Base-by-base conservation (phyloP, 371 early-diverging fungal genomes). In the Chytridium lagenaria region DNA sequence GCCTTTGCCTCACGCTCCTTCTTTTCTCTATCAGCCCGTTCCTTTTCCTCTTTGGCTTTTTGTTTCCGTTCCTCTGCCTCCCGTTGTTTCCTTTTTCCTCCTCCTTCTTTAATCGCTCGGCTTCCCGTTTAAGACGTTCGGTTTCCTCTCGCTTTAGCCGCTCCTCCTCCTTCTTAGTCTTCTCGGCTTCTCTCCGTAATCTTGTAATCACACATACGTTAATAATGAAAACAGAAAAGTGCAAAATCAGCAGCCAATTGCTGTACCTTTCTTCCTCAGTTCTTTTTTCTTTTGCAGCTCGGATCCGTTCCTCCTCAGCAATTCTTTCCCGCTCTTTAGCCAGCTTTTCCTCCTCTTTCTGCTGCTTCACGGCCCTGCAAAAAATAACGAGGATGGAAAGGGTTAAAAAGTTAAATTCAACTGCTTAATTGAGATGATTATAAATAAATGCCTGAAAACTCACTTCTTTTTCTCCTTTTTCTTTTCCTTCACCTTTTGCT, bases 381-480 rank as follows among this genome's bases (percentile, higher is more conserved):
- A 66, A 57, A n/a, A 28, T 57, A 19, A 26, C 67, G 44, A 44
- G n/a, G 57, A 67, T 34, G 7, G 71, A 36, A 67, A 37, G 44
- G 44, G 61, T n/a, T 38, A n/a, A 39, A 68, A 40, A 59, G 26
- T 38, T 31, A 70, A 70, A 37, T 50, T 23, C 28, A 38, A 72
- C 15, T 23, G 33, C 1, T 36, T 34, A 31, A 67, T n/a, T n/a
- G 38, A 5, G 19, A 26, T 44, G 68, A 59, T 0, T 55, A 16
- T 30, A 51, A 19, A 26, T 50, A 19, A 30, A 52, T 39, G 85
- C 85, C 52, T 85, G 84, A 28, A 81, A 87, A 89, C 80, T 85
- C 85, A 92, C 83, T 89, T 89, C 68, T 91, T 90, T 44, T 87
- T 87, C 71, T 86, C 87, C 72, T 69, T 84, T 69, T 89, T 89